Conservation (phyloP, 2,329 filamentous ascomycete genomes). For the Leptographium galeiforme region DNA sequence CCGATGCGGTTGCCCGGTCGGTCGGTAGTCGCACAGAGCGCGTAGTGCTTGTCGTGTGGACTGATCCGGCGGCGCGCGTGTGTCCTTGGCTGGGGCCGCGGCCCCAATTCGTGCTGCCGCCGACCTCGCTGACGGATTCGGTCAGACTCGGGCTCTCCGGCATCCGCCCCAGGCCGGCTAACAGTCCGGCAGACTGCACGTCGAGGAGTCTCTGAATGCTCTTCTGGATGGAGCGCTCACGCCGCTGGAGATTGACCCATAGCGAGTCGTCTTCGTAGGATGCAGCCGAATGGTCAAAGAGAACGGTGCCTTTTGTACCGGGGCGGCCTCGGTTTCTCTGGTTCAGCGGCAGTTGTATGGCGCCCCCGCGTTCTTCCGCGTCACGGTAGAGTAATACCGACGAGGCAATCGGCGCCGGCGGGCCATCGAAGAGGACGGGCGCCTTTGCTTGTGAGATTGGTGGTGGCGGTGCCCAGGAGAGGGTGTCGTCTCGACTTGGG, state of each 20-base stretch:
- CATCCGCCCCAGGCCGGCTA: slow-evolving; percentile 21
- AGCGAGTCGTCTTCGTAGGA: slow-evolving; percentile 26
- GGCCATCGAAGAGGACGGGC: slow-evolving; percentile 29
- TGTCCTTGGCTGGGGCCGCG: slow-evolving; percentile 15
- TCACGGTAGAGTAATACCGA: slow-evolving; percentile 25
- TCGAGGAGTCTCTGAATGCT: slow-evolving; percentile 36
- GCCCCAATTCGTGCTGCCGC: slow-evolving; percentile 7
- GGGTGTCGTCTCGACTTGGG: slow-evolving; percentile 1
- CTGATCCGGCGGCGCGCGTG: slow-evolving; percentile 21
- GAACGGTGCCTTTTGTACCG: slow-evolving; percentile 20
- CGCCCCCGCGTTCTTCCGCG: slow-evolving; percentile 14
- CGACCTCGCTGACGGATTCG: slow-evolving; percentile 21
- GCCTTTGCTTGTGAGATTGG: slow-evolving; percentile 14
- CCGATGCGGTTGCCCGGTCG: slow-evolving; percentile 20
- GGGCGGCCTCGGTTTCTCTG: background rate
- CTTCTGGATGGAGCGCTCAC: slow-evolving; percentile 30
- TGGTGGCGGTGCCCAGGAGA: background rate
- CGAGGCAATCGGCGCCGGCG: slow-evolving; percentile 35
- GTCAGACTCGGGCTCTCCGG: slow-evolving; percentile 11
- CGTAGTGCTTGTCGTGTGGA: slow-evolving; percentile 3
- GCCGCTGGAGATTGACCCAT: slow-evolving; percentile 33
- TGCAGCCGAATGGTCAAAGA: slow-evolving; percentile 21
- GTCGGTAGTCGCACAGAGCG: slow-evolving; percentile 18
- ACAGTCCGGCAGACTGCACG: slow-evolving; percentile 31
- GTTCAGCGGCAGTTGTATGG: background rate